These are phyloP conservation scores for Echium plantagineum DNA, from an alignment of 257 asterid species.

Conservation along the genomic window DNA sequence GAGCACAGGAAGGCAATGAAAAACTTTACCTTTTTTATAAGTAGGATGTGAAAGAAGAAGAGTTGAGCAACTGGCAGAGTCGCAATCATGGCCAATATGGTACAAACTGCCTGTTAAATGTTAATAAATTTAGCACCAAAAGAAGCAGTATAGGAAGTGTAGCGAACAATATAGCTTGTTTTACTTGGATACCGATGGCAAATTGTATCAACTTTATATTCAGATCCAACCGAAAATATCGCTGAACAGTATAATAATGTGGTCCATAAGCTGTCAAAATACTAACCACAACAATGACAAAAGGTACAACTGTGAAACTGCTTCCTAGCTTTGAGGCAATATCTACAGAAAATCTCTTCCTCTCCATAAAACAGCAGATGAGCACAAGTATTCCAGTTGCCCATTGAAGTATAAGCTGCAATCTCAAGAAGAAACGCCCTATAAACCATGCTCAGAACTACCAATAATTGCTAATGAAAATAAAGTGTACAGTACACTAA, in stretches of 20 bases:
- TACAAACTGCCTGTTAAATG: constrained; percentile 68
- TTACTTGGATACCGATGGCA: background rate
- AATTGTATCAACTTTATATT: no score
- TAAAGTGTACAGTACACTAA: constrained; percentile 15
- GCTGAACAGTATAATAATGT: background rate
- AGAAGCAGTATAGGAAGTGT: background rate
- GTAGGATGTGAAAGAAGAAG: constrained; percentile 97
- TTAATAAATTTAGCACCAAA: background rate
- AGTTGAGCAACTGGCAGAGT: constrained; percentile 91
- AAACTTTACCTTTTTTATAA: constrained; percentile 65
- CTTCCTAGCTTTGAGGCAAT: constrained; percentile 85
- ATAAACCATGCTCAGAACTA: constrained; percentile 28
- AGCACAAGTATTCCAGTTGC: constrained; percentile 80
- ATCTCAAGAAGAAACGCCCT: constrained; percentile 49
- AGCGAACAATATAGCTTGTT: constrained; percentile 1
- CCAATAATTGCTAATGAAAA: constrained; percentile 30
- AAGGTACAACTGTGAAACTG: constrained; percentile 90
- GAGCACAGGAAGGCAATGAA: background rate
- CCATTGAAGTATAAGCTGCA: constrained; percentile 99
- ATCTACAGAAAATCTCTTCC: constrained; percentile 49
- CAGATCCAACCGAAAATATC: background rate
- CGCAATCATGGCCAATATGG: constrained; percentile 97
- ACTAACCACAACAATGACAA: constrained; percentile 88
- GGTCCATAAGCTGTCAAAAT: background rate
- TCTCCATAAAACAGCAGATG: constrained; percentile 73